Percentiles rank a stretch among this genome's conserved stretches.
Evolutionary conservation across 371 early-diverging fungal species (phyloP).

Genomic region (Mortierella sp.): DNA sequence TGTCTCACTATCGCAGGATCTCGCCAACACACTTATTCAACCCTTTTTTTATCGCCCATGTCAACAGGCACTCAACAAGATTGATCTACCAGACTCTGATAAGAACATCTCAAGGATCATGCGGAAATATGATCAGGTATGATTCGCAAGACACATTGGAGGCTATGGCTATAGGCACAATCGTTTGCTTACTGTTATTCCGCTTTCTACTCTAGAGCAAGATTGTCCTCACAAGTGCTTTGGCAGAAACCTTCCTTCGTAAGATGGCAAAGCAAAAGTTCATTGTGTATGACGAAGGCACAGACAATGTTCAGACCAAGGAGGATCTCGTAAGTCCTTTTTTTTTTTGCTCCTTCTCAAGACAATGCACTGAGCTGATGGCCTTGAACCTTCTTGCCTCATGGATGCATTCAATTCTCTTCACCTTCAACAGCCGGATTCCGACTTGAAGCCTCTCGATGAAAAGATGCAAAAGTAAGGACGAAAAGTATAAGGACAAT

Average conservation of each 20-base stretch:
- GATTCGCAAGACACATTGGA: not conserved
- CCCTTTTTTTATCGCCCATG: no score
- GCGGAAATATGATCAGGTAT: slow-evolving; percentile 71
- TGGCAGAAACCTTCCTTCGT: slow-evolving; percentile 81
- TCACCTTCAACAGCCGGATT: slow-evolving; percentile 54
- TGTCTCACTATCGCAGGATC: not conserved
- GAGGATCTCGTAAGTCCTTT: slow-evolving; percentile 59
- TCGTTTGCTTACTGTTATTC: no score
- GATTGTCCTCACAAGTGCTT: slow-evolving; percentile 77
- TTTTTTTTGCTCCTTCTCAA: slow-evolving; percentile 1
- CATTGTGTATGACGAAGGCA: slow-evolving; percentile 73
- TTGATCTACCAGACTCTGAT: slow-evolving; percentile 83
- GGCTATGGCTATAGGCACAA: no score
- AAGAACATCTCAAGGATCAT: slow-evolving; percentile 81
- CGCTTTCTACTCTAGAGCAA: slow-evolving; percentile 51
- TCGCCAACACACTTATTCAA: not conserved
- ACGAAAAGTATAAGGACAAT: not conserved
- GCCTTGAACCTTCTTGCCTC: no score
- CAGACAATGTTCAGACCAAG: slow-evolving; percentile 69
- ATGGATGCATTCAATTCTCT: not conserved
- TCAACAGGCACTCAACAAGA: slow-evolving; percentile 78
- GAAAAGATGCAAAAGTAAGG: slow-evolving; percentile 66
- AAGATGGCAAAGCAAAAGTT: slow-evolving; percentile 75
- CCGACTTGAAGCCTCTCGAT: slow-evolving; percentile 67
- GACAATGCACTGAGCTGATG: not conserved